Conservation (phyloP, 2,329 filamentous ascomycete species). For the Huntiella omanensis region DNA sequence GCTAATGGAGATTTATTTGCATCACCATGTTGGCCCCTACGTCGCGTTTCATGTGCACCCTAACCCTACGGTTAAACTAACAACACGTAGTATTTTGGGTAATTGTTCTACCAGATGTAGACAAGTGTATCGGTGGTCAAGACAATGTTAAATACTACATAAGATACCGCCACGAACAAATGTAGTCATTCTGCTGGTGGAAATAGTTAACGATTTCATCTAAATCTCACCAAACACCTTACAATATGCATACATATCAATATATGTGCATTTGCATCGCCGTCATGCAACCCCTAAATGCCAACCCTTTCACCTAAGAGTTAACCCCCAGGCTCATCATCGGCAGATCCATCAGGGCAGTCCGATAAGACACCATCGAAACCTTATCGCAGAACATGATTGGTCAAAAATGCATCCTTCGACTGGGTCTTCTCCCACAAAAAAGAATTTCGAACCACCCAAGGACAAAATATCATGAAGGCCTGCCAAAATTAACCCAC, state of each 20-base stretch:
- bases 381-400: neutral
- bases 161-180: neutral
- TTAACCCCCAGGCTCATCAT: neutral
- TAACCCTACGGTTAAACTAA: too few species aligned
- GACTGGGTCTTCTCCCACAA: conserved; percentile 11
- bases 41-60: too few species aligned
- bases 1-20: too few species aligned
- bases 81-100: too few species aligned
- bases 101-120: too few species aligned
- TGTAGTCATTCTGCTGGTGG: neutral
- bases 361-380: conserved; percentile 6
- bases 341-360: conserved; percentile 9
- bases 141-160: neutral
- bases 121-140: too few species aligned
- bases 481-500: conserved; percentile 11
- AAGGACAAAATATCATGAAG: conserved; percentile 10
- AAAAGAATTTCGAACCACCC: conserved; percentile 6
- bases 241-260: too few species aligned
- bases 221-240: too few species aligned
- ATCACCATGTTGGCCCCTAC: too few species aligned
- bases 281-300: neutral
- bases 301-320: neutral
- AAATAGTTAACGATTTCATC: too few species aligned
- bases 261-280: too few species aligned
- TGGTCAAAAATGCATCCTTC: conserved; percentile 7